Conservation (phyloP, 352 stramenopile genomes). For the Pythium dissotocum region DNA sequence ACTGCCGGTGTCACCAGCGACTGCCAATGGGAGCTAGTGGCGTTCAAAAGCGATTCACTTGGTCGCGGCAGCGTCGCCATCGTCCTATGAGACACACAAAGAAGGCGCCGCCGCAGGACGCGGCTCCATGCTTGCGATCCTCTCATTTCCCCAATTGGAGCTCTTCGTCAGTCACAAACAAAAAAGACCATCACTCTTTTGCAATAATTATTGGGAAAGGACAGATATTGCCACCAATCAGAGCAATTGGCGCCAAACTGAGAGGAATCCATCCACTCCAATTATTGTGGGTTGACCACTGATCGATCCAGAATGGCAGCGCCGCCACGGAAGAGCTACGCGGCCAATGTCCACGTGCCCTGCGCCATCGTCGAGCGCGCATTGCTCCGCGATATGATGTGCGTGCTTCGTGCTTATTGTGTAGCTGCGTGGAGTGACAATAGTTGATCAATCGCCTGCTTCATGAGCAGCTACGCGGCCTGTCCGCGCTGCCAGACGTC, state of each 20-base stretch:
- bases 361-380: constrained; percentile 55
- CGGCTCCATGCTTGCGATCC: background rate
- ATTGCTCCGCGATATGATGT: constrained; percentile 58
- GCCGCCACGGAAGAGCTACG: constrained; percentile 6
- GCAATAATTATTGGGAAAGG: constrained; percentile 1
- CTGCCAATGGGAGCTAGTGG: constrained; percentile 26
- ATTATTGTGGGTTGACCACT: constrained; percentile 13
- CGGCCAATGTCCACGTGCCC: constrained; percentile 36
- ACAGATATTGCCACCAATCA: too few relatives aligned
- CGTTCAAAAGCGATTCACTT: constrained; percentile 4
- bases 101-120: constrained; percentile 10
- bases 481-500: constrained; percentile 52
- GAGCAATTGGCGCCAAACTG: background rate
- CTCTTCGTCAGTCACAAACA: background rate
- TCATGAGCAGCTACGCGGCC: constrained; percentile 40
- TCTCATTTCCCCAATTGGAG: constrained; percentile 6
- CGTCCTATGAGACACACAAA: background rate
- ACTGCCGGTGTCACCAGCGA: constrained; percentile 34
- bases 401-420: background rate
- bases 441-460: background rate
- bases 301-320: constrained; percentile 11
- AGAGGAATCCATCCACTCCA: background rate
- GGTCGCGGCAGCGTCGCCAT: background rate
- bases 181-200: background rate
- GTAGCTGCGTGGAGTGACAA: background rate